phyloP scores from a whole-genome alignment of 192 early-diverging fungal genomes.

The Coemansia reversa region DNA sequence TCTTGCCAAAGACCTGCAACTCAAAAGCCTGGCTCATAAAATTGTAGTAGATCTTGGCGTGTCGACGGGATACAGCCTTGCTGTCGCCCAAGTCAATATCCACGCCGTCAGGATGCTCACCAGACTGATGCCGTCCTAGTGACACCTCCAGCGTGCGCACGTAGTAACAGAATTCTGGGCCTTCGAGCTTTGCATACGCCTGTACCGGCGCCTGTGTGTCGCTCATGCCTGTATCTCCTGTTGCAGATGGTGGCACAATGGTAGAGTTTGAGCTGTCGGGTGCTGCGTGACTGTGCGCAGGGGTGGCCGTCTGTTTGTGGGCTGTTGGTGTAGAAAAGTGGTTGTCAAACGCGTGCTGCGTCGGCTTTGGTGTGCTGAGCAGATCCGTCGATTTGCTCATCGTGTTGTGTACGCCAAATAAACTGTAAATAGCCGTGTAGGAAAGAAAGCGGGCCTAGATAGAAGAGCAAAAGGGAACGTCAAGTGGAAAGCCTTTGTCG shows the following conservation, averaged over 20 bases:
- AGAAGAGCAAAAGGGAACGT: not conserved
- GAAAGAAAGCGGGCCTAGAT: too few species aligned
- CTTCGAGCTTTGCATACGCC: constrained; percentile 88
- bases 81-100: constrained; percentile 83
- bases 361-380: constrained; percentile 32
- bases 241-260: constrained; percentile 5
- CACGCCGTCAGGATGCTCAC: constrained; percentile 59
- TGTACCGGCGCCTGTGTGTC: constrained; percentile 63
- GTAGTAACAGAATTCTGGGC: constrained; percentile 80
- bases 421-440: not conserved
- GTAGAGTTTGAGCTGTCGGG: constrained; percentile 11
- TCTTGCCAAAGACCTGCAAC: constrained; percentile 82
- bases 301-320: not conserved
- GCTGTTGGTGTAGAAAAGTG: constrained; percentile 13
- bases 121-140: constrained; percentile 68
- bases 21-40: constrained; percentile 79
- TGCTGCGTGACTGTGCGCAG: not conserved
- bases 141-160: constrained; percentile 76
- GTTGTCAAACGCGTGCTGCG: constrained; percentile 25
- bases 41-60: constrained; percentile 85
- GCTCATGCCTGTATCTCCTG: constrained; percentile 9
- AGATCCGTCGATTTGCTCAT: constrained; percentile 36
- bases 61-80: constrained; percentile 83
- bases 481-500: not conserved
- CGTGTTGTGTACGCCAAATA: constrained; percentile 2